A percentile compares a stretch with the other conserved stretches of the same genome.
Conservation (phyloP, 192 early-diverging fungal species). For the Piromyces sp. region DNA sequence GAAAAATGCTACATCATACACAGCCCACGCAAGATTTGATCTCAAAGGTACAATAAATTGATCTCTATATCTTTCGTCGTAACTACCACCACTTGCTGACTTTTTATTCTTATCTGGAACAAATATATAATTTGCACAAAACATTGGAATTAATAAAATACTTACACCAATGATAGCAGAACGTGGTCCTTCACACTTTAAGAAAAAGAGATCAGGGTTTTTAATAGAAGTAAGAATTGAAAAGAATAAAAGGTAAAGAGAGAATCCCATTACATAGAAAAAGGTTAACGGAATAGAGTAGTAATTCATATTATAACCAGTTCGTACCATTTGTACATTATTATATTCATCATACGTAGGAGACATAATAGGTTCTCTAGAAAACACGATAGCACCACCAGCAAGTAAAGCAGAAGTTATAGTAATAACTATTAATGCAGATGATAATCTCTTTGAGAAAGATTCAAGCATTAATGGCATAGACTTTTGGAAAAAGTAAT, state of each 20-base stretch:
- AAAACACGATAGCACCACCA: too few relatives aligned
- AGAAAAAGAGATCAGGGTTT: conserved; percentile 14
- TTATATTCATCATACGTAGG: too few relatives aligned
- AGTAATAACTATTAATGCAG: conserved; percentile 7
- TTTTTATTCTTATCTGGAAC: background rate
- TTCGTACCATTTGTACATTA: too few relatives aligned
- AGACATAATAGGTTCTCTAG: too few relatives aligned
- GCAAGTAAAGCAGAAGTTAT: conserved; percentile 5
- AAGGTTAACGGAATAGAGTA: background rate
- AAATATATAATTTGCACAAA: conserved; percentile 10
- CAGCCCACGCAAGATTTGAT: conserved; percentile 4
- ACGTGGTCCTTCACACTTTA: conserved; percentile 14
- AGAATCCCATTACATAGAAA: background rate
- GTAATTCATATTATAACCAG: too few relatives aligned
- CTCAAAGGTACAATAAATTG: too few relatives aligned
- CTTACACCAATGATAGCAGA: conserved; percentile 8
- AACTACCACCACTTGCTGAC: too few relatives aligned
- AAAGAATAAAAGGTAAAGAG: conserved; percentile 16
- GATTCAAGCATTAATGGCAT: conserved; percentile 18
- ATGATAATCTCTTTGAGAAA: conserved; percentile 13
- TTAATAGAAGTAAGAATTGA: conserved; percentile 8
- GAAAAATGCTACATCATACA: conserved; percentile 7
- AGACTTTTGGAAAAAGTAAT: conserved; percentile 22
- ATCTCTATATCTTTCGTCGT: too few relatives aligned
- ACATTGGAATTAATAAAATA: conserved; percentile 10